These are phyloP conservation scores for Arabis alpina DNA, from an alignment of 345 rosid species.

Conservation along the genomic window DNA sequence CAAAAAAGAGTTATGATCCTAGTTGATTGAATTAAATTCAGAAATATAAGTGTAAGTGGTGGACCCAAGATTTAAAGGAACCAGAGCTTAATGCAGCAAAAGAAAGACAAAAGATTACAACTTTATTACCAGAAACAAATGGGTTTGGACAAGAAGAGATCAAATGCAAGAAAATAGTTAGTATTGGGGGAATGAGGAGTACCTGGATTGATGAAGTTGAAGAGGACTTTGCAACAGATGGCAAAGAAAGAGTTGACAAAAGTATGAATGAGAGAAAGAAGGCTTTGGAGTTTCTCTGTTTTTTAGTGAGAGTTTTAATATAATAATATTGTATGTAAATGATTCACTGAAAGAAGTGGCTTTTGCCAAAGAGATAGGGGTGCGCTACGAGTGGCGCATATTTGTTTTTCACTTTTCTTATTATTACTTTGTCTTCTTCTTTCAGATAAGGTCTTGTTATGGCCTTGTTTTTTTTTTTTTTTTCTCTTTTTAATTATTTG, in stretches of 20 bases:
- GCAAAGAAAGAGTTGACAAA: slow-evolving; percentile 37
- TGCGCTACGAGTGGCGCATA: slow-evolving; percentile 67
- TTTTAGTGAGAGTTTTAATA: background rate
- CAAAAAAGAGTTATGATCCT: slow-evolving; percentile 34
- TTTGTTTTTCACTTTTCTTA: slow-evolving; percentile 44
- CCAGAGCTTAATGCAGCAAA: slow-evolving; percentile 22
- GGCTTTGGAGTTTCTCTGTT: slow-evolving; percentile 19
- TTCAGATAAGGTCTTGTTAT: too few relatives aligned
- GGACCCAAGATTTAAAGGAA: slow-evolving; percentile 40
- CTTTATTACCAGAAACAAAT: slow-evolving; percentile 35
- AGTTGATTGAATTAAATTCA: background rate
- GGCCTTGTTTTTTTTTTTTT: too few relatives aligned
- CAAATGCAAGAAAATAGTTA: slow-evolving; percentile 10
- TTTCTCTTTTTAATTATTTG: too few relatives aligned
- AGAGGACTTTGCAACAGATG: slow-evolving; percentile 41
- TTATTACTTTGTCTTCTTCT: too few relatives aligned
- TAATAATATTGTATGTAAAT: background rate
- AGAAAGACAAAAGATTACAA: slow-evolving; percentile 31
- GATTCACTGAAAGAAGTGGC: slow-evolving; percentile 41
- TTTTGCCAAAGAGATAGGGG: slow-evolving; percentile 83
- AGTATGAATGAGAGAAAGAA: slow-evolving; percentile 18
- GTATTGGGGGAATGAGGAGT: background rate
- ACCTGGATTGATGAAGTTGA: slow-evolving; percentile 28
- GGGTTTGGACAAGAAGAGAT: slow-evolving; percentile 26
- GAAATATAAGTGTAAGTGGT: slow-evolving; percentile 4